phyloP scores from a whole-genome alignment of 352 stramenopile species.

The Pythium aristosporum region DNA sequence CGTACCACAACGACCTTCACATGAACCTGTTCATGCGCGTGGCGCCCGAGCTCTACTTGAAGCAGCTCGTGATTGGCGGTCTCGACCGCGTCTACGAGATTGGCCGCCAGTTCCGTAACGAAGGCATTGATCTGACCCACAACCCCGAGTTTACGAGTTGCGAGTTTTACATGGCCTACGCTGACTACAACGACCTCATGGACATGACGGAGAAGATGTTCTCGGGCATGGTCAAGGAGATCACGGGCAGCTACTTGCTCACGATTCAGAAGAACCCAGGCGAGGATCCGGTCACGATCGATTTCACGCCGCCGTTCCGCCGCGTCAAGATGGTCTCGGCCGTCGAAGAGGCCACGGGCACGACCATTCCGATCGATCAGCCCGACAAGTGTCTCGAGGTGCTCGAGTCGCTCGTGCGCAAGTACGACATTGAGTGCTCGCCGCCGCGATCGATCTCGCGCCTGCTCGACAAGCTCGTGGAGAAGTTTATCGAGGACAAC shows the following conservation, averaged over 20 bases:
- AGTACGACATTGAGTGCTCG: slow-evolving; percentile 74
- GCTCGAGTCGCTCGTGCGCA: slow-evolving; percentile 66
- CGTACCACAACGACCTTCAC: slow-evolving; percentile 95
- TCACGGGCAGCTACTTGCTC: slow-evolving; percentile 87
- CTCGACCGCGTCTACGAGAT: slow-evolving; percentile 99
- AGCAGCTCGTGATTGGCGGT: slow-evolving; percentile 97
- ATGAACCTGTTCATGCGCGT: slow-evolving; percentile 97
- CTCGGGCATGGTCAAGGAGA: slow-evolving; percentile 87
- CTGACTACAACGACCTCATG: slow-evolving; percentile 99
- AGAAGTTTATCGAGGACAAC: slow-evolving; percentile 88
- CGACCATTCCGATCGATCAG: slow-evolving; percentile 71
- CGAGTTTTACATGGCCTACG: slow-evolving; percentile 99
- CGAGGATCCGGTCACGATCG: slow-evolving; percentile 84
- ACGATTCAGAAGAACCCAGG: slow-evolving; percentile 86
- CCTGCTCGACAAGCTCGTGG: slow-evolving; percentile 88
- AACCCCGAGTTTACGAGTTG: slow-evolving; percentile 99
- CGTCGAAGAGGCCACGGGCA: slow-evolving; percentile 69
- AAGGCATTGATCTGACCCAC: slow-evolving; percentile 97
- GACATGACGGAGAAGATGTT: slow-evolving; percentile 94
- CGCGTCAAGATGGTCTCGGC: slow-evolving; percentile 92
- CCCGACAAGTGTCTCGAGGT: slow-evolving; percentile 54
- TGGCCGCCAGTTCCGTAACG: slow-evolving; percentile 98
- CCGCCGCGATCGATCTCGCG: slow-evolving; percentile 69
- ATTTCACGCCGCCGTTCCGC: slow-evolving; percentile 94
- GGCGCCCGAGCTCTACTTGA: slow-evolving; percentile 97